Evolutionary conservation across 208 protist genomes (phyloP).

Genomic region (Strigomonas culicis): DNA sequence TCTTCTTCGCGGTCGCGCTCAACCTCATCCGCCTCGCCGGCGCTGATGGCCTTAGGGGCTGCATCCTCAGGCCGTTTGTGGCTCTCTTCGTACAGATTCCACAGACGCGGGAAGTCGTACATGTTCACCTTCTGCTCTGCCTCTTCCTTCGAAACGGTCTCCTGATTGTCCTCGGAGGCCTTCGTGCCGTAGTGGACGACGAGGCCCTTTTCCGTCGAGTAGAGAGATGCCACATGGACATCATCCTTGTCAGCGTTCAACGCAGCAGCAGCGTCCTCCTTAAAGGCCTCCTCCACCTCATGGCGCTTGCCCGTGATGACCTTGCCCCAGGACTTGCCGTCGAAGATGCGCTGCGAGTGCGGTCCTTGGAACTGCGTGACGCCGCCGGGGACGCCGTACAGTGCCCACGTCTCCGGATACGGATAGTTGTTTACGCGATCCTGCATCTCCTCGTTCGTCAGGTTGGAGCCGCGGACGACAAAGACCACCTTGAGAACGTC

Average conservation of each 20-base stretch:
- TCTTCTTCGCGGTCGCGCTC: slow-evolving; percentile 31
- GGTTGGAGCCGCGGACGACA: slow-evolving; percentile 16
- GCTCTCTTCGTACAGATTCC: slow-evolving; percentile 25
- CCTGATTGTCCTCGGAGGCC: not conserved
- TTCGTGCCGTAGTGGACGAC: slow-evolving; percentile 22
- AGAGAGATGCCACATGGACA: slow-evolving; percentile 12
- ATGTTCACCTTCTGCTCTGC: slow-evolving; percentile 16
- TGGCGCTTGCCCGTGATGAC: slow-evolving; percentile 8
- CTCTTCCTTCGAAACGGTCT: slow-evolving; percentile 8
- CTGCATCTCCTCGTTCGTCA: slow-evolving; percentile 3
- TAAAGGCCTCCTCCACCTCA: slow-evolving; percentile 25
- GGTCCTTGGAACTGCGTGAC: slow-evolving; percentile 4
- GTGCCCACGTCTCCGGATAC: slow-evolving; percentile 21
- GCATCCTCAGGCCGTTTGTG: not conserved
- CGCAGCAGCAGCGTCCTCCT: slow-evolving; percentile 22
- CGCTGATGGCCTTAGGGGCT: not conserved
- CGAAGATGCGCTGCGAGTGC: slow-evolving; percentile 16
- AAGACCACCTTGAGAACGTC: slow-evolving; percentile 18
- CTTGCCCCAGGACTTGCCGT: slow-evolving; percentile 14
- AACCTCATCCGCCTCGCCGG: slow-evolving; percentile 28
- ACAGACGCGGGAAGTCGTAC: slow-evolving; percentile 22
- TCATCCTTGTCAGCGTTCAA: slow-evolving; percentile 16
- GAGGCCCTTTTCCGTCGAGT: slow-evolving; percentile 17
- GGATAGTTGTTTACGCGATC: slow-evolving; percentile 17
- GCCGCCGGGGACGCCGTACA: slow-evolving; percentile 22